phyloP scores from a whole-genome alignment of 805 yeast genomes.

The Monosporozyma servazzii region DNA sequence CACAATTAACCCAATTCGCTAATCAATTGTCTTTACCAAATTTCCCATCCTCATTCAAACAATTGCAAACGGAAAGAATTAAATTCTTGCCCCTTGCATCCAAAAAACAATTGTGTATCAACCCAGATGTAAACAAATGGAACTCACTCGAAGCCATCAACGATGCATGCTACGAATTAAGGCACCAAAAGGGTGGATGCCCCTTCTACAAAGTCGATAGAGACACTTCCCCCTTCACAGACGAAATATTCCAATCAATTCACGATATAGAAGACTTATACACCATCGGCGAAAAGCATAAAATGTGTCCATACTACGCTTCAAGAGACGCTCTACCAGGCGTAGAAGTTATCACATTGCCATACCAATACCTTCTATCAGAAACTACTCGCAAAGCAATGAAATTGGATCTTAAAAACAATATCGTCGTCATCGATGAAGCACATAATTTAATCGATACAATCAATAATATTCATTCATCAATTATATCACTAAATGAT shows the following conservation, averaged over 20 bases:
- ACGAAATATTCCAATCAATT: slow-evolving; percentile 45
- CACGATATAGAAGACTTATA: slow-evolving; percentile 77
- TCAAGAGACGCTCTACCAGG: slow-evolving; percentile 45
- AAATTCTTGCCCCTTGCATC: slow-evolving; percentile 74
- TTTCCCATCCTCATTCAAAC: slow-evolving; percentile 52
- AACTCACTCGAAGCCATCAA: slow-evolving; percentile 49
- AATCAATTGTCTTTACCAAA: slow-evolving; percentile 55
- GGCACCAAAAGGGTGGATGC: slow-evolving; percentile 36
- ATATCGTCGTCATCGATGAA: slow-evolving; percentile 79
- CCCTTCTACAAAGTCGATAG: slow-evolving; percentile 22
- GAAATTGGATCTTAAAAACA: slow-evolving; percentile 47
- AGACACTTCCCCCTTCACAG: slow-evolving; percentile 37
- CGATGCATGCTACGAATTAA: slow-evolving; percentile 68
- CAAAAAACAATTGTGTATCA: slow-evolving; percentile 74
- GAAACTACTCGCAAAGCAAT: slow-evolving; percentile 54
- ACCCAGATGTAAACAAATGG: slow-evolving; percentile 47
- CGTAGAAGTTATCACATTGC: slow-evolving; percentile 73
- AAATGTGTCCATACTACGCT: slow-evolving; percentile 78
- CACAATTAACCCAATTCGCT: slow-evolving; percentile 76
- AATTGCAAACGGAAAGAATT: slow-evolving; percentile 27
- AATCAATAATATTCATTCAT: slow-evolving; percentile 59
- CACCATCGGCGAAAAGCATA: slow-evolving; percentile 44
- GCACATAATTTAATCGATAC: slow-evolving; percentile 85
- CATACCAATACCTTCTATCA: slow-evolving; percentile 65
- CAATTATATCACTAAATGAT: slow-evolving; percentile 43